Percentiles rank a stretch among this genome's conserved stretches.
Conservation (phyloP, 805 yeast species). For the Saccharomycopsis lassenensis region DNA sequence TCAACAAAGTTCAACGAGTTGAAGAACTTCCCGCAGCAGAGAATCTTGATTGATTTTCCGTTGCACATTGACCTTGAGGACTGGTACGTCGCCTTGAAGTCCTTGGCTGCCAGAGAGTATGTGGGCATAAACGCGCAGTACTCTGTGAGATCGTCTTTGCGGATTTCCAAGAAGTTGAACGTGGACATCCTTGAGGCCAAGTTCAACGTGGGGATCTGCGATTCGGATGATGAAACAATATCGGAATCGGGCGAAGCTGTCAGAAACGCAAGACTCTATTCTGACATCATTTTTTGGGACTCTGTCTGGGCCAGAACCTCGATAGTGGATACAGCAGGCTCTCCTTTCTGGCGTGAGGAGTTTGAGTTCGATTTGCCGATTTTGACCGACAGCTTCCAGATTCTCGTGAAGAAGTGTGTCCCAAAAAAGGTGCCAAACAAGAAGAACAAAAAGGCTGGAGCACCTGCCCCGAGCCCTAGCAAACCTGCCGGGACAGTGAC, state of each 20-base stretch:
- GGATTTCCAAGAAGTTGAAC: conserved; percentile 42
- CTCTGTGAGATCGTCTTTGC: conserved; percentile 28
- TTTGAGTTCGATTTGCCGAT: conserved; percentile 51
- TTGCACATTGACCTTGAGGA: conserved; percentile 62
- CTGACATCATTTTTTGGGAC: conserved; percentile 65
- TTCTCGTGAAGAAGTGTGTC: conserved; percentile 31
- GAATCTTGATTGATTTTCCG: conserved; percentile 52
- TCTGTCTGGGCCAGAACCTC: conserved; percentile 74
- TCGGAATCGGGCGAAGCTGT: not conserved
- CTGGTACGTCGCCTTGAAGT: conserved; percentile 60
- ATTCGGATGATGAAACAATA: conserved; percentile 4
- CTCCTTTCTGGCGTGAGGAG: conserved; percentile 80
- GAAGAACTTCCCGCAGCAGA: conserved; percentile 10
- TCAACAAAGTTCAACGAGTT: conserved; percentile 11
- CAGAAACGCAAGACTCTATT: conserved; percentile 33
- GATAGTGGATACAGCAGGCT: conserved; percentile 34
- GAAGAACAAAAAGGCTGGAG: conserved; percentile 33
- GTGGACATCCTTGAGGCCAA: conserved; percentile 59
- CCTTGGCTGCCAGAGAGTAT: conserved; percentile 51
- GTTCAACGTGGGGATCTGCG: conserved; percentile 26
- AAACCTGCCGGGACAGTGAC: not conserved
- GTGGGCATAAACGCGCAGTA: conserved; percentile 22
- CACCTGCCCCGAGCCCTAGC: conserved; percentile 10
- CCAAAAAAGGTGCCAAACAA: conserved; percentile 29
- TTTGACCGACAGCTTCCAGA: conserved; percentile 39